phyloP scores from a whole-genome alignment of 192 early-diverging fungal genomes.

The Coemansia sp. region DNA sequence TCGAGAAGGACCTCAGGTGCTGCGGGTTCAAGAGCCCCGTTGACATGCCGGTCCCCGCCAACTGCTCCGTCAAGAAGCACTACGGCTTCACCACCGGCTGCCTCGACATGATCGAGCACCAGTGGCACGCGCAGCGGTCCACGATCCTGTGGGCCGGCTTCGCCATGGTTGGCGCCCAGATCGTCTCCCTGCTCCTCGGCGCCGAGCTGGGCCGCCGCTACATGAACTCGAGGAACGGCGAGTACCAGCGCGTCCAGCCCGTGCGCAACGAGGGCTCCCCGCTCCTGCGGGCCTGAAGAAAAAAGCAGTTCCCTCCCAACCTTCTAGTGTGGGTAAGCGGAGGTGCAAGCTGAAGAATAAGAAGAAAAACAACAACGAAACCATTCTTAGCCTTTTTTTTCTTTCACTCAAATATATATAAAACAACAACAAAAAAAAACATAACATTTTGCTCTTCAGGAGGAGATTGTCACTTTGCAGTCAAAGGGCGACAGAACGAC shows the following conservation, averaged over 20 bases:
- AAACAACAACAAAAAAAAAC: neutral
- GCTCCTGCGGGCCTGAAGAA: constrained; percentile 18
- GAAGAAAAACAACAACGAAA: constrained; percentile 4
- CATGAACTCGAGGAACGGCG: constrained; percentile 23
- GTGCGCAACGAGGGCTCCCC: constrained; percentile 30
- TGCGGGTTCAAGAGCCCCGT: constrained; percentile 53
- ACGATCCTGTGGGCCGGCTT: constrained; percentile 29
- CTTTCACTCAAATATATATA: constrained; percentile 4
- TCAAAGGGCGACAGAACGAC: constrained; percentile 34
- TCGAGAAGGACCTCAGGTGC: constrained; percentile 57
- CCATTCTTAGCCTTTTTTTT: neutral
- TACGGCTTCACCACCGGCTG: constrained; percentile 41
- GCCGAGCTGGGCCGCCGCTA: constrained; percentile 45
- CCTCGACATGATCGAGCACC: constrained; percentile 16
- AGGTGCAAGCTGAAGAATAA: neutral
- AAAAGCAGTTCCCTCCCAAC: too few species aligned
- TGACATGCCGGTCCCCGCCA: constrained; percentile 50
- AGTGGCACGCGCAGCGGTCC: constrained; percentile 23
- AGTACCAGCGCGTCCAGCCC: constrained; percentile 31
- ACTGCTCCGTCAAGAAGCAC: constrained; percentile 43
- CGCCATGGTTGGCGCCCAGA: constrained; percentile 34
- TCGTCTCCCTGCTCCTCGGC: constrained; percentile 40
- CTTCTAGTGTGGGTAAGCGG: too few species aligned
- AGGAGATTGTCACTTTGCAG: constrained; percentile 25
- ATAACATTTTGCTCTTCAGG: neutral